Conservation (phyloP, 345 rosid genomes). For the Eucalyptus cloeziana region DNA sequence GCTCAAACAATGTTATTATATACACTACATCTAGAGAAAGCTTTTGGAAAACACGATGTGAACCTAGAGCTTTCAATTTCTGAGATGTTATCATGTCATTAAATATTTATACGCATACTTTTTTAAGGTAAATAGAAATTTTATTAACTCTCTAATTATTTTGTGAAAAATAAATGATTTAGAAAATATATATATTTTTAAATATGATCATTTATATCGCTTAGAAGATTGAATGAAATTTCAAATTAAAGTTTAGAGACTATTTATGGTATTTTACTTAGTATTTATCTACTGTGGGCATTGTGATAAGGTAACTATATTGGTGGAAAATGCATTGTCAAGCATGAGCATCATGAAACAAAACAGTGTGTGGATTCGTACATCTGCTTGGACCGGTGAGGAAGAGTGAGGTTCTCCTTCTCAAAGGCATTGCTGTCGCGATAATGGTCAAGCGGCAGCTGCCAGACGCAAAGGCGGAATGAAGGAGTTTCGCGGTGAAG, state of each 20-base stretch:
- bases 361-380: neutral
- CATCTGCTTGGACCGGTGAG: neutral
- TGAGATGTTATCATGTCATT: neutral
- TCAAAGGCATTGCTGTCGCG: accelerated
- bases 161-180: too few species aligned
- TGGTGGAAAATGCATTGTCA: neutral
- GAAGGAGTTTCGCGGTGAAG: neutral
- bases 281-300: too few species aligned
- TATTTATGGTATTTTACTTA: too few species aligned
- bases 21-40: neutral
- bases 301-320: too few species aligned
- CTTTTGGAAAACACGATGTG: neutral
- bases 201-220: too few species aligned
- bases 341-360: neutral
- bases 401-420: neutral
- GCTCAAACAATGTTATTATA: neutral
- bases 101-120: neutral
- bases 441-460: neutral
- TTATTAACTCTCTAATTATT: too few species aligned
- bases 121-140: neutral
- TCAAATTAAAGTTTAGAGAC: too few species aligned
- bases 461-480: neutral
- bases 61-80: neutral
- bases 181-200: too few species aligned
- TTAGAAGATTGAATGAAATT: too few species aligned